phyloP scores from a whole-genome alignment of 1,284 basidiomycete genomes.

The Lignosus rhinocerotis region DNA sequence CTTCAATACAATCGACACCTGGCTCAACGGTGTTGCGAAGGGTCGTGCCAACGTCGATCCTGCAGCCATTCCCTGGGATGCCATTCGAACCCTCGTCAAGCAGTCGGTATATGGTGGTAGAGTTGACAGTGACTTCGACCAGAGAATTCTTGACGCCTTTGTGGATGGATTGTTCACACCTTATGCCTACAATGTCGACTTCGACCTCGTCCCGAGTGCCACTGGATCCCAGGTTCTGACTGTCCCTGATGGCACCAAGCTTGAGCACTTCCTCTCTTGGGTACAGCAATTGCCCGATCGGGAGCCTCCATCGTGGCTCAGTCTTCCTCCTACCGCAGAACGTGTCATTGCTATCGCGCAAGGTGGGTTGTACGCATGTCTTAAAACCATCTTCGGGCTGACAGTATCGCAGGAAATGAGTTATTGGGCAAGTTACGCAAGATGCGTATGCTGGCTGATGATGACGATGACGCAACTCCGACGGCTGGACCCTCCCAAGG shows the following conservation, averaged over 20 bases:
- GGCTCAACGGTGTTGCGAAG: slow-evolving; percentile 80
- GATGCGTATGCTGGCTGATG: slow-evolving; percentile 89
- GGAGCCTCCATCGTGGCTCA: slow-evolving; percentile 91
- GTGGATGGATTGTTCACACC: slow-evolving; percentile 89
- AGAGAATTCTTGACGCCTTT: slow-evolving; percentile 87
- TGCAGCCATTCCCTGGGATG: slow-evolving; percentile 89
- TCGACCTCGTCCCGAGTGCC: slow-evolving; percentile 77
- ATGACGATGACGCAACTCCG: slow-evolving; percentile 73
- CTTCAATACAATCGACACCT: slow-evolving; percentile 87
- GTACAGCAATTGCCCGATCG: slow-evolving; percentile 84
- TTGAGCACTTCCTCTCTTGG: slow-evolving; percentile 90
- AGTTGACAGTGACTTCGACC: slow-evolving; percentile 93
- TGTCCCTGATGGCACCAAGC: slow-evolving; percentile 88
- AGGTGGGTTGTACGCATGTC: slow-evolving; percentile 51
- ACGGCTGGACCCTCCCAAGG: slow-evolving; percentile 55
- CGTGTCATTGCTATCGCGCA: slow-evolving; percentile 88
- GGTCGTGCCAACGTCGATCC: slow-evolving; percentile 91
- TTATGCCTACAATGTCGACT: slow-evolving; percentile 88
- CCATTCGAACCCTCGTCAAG: slow-evolving; percentile 86
- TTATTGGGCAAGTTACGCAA: slow-evolving; percentile 85
- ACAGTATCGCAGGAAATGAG: slow-evolving; percentile 62
- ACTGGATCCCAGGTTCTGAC: slow-evolving; percentile 60
- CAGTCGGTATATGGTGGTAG: slow-evolving; percentile 95
- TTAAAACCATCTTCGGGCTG: neutral
- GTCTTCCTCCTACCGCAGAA: slow-evolving; percentile 88